Base-by-base conservation (phyloP, 2,329 filamentous ascomycete species). In the Colletotrichum falcatum region DNA sequence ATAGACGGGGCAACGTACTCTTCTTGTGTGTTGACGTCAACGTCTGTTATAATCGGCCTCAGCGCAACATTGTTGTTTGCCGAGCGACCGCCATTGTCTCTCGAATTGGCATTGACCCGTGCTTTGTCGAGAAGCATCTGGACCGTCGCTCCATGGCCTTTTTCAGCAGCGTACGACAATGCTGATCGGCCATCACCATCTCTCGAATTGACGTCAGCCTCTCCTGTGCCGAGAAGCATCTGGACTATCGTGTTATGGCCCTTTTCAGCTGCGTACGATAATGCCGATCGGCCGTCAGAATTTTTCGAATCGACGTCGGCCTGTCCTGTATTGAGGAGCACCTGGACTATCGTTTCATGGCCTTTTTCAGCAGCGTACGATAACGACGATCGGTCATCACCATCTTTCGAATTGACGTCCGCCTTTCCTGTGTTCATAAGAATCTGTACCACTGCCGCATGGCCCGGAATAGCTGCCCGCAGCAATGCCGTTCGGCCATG, bases 91-190 rank as follows among this genome's bases (percentile, higher is more conserved):
- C 14, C 3, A 11, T 49, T 28, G 8, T 28, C 46, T 49, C 46
- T 49, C 12, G 46, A 49, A 8, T 49, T 6, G 23, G 8, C 14
- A 12, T 49, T 12, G 4, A 28, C 23, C 2, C 28, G 23, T 16
- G 5, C 14, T 28, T 23, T 49, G 12, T 28, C 18, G 14, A 49
- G 12, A 2, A 49, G 23, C 14, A 49, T 28, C n/a, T 28, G 46
- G 46, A 28, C 46, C 1, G 18, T 3, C 3, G 1, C 23, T 8
- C 3, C 12, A 18, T 1, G 2, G 5, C 23, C 23, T 6, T 1
- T 5, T 2, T 16, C 2, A 3, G 46, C 46, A 3, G 46, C 46
- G 12, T 23, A 28, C 14, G 46, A 49, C 14, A 49, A 12, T 1
- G 11, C 12, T 14, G 46, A 28, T 26, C 23, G 46, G 2, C 46